A percentile compares a stretch with the other conserved stretches of the same genome.
phyloP scores from a whole-genome alignment of 176 grass and related monocot genomes.

The Cenchrus americanus region DNA sequence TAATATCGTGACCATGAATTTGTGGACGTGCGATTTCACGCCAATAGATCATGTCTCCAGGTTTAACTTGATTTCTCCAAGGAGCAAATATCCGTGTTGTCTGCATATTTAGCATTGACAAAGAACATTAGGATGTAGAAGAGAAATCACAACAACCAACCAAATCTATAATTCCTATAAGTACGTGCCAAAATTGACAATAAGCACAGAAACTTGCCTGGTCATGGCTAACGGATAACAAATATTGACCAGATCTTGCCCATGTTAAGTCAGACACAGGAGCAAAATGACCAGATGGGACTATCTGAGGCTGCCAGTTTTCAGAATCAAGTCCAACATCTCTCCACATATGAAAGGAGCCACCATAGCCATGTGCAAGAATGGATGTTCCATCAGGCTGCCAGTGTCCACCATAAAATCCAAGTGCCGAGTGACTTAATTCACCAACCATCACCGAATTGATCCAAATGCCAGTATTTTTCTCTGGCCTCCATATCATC shows the following conservation, averaged over 20 bases:
- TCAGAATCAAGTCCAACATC: conserved; percentile 79
- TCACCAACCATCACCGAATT: conserved; percentile 94
- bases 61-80: conserved; percentile 68
- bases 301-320: conserved; percentile 84
- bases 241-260: conserved; percentile 75
- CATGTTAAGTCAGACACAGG: conserved; percentile 86
- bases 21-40: conserved; percentile 82
- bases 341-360: conserved; percentile 95
- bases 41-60: conserved; percentile 60
- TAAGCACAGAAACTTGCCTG: conserved; percentile 64
- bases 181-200: conserved; percentile 14
- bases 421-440: conserved; percentile 82
- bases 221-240: conserved; percentile 96
- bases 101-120: conserved; percentile 55
- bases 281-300: conserved; percentile 95
- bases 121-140: conserved; percentile 39
- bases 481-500: conserved; percentile 97
- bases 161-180: not conserved
- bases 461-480: conserved; percentile 88
- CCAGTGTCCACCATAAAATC: conserved; percentile 98
- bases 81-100: conserved; percentile 85
- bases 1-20: conserved; percentile 96
- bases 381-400: conserved; percentile 74
- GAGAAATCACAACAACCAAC: conserved; percentile 16
- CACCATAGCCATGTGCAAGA: conserved; percentile 92